Evolutionary conservation across 371 early-diverging fungal genomes (phyloP), one percentile per base, ranked within the genome.

Genomic region (Mortierella sp.): DNA sequence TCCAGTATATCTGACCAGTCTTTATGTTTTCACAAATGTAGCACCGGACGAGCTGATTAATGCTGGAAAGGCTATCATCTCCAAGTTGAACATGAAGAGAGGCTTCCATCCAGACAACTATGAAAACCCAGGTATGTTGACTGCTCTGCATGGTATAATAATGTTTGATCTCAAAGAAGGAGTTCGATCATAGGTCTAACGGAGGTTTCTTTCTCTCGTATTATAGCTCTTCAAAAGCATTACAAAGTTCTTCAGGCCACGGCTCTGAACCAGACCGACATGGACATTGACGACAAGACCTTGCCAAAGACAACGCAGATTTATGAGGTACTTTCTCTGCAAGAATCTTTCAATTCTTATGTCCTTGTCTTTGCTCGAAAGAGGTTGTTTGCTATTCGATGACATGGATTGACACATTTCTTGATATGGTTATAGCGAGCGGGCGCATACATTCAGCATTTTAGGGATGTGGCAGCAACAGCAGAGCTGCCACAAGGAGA

Each of bases 221-320:
- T 1, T 9, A 28, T 58, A 92, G 93, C 89, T 19, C 79, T 94
- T 24, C 94, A 93, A 75, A 91, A 91, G 75, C 92, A 93, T 76
- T 93, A 92, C 87, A 91, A 91, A 45, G 90, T 90, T 24, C 81
- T 95, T 28, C 92, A 94, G 76, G 91, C 94, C 2, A 84, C 94
- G 2, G 94, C 94, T 6, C 82, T 94, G 57, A 89, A 90, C 55
- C 86, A 80, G 13, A 80, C 52, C n/a, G 86, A 86, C 26, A 79
- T 77, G 68, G 86, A 86, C 6, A 82, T 86, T 77, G 86, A 86
- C 21, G 86, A 86, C 76, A 82, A 86, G 74, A 82, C 86, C 0
- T 73, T 86, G 13, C 86, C 86, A 54, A 82, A 86, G 71, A 86
- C 82, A 1, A 76, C 82, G 52, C 82, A 82, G 44, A 86, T 86